Evolutionary conservation across 345 rosid genomes (phyloP).

Genomic region (Gossypium stocksii): DNA sequence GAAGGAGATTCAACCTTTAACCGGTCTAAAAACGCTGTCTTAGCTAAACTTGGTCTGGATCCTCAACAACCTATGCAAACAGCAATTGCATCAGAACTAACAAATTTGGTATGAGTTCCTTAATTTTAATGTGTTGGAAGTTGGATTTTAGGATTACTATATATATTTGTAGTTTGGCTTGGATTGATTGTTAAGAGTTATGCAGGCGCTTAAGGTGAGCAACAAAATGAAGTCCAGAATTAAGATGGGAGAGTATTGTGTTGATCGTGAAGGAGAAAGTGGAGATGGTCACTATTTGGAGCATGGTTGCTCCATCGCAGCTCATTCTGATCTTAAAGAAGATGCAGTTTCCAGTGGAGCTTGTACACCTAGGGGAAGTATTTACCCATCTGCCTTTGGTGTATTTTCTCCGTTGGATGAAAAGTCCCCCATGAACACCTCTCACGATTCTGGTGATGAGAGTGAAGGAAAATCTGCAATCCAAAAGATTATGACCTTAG

Average conservation of each 20-base stretch:
- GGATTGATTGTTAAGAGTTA: constrained; percentile 26
- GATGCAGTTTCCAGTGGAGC: constrained; percentile 84
- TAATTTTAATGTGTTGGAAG: constrained; percentile 12
- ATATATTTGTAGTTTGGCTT: constrained; percentile 8
- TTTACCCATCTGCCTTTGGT: constrained; percentile 54
- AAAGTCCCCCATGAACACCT: constrained; percentile 38
- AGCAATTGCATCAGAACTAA: constrained; percentile 83
- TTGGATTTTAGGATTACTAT: neutral
- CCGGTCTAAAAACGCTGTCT: constrained; percentile 41
- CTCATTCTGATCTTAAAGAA: constrained; percentile 60
- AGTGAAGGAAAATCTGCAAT: constrained; percentile 65
- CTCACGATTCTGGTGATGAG: constrained; percentile 67
- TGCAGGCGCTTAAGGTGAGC: constrained; percentile 80
- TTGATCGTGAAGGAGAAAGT: constrained; percentile 69
- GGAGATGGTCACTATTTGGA: constrained; percentile 73
- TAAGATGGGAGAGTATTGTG: constrained; percentile 45
- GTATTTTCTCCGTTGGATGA: constrained; percentile 50
- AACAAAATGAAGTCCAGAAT: constrained; percentile 80
- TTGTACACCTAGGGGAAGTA: constrained; percentile 85
- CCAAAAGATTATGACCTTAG: constrained; percentile 63
- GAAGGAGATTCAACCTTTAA: constrained; percentile 51
- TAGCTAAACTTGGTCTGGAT: constrained; percentile 81
- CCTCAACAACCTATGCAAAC: constrained; percentile 86
- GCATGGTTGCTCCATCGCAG: constrained; percentile 48
- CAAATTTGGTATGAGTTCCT: constrained; percentile 61